These are phyloP conservation scores for Magnaporthales sp. DNA, from an alignment of 2,329 filamentous ascomycete species.

Conservation along the genomic window DNA sequence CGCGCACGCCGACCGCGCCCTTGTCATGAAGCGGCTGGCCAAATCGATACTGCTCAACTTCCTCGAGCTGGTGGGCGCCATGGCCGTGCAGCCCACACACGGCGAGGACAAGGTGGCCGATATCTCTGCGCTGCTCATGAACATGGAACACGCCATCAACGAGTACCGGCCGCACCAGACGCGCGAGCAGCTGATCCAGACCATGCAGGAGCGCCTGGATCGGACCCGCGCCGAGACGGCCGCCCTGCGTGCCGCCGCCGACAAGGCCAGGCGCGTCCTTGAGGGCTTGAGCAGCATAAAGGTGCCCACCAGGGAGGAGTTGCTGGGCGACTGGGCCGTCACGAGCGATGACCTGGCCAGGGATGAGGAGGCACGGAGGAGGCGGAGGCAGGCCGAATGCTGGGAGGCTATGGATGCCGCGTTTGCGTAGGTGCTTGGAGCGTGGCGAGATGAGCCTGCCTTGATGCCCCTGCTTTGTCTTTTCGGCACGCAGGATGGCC, in stretches of 20 bases:
- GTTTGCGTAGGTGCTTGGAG: constrained; percentile 22
- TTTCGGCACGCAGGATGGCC: neutral
- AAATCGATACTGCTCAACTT: constrained; percentile 86
- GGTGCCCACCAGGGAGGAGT: constrained; percentile 12
- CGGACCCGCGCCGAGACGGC: constrained; percentile 64
- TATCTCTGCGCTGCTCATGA: constrained; percentile 74
- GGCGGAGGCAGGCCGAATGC: constrained; percentile 9
- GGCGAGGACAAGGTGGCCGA: constrained; percentile 67
- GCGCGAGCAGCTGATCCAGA: constrained; percentile 72
- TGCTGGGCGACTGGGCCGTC: constrained; percentile 11
- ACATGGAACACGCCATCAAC: constrained; percentile 89
- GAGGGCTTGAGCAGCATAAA: constrained; percentile 54
- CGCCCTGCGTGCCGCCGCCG: constrained; percentile 55
- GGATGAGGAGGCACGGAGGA: constrained; percentile 1
- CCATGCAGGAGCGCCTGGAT: constrained; percentile 81
- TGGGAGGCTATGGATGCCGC: constrained; percentile 34
- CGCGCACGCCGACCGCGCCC: constrained; percentile 52
- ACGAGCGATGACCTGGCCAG: constrained; percentile 4
- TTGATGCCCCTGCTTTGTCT: no score
- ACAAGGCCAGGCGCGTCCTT: constrained; percentile 66
- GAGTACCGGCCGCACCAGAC: constrained; percentile 92
- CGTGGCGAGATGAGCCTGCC: neutral
- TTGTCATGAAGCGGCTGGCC: constrained; percentile 66
- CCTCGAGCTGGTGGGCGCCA: constrained; percentile 68
- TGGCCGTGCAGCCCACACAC: constrained; percentile 54